Base-by-base conservation (phyloP, 352 stramenopile genomes). In the Phytophthora agathidicida region DNA sequence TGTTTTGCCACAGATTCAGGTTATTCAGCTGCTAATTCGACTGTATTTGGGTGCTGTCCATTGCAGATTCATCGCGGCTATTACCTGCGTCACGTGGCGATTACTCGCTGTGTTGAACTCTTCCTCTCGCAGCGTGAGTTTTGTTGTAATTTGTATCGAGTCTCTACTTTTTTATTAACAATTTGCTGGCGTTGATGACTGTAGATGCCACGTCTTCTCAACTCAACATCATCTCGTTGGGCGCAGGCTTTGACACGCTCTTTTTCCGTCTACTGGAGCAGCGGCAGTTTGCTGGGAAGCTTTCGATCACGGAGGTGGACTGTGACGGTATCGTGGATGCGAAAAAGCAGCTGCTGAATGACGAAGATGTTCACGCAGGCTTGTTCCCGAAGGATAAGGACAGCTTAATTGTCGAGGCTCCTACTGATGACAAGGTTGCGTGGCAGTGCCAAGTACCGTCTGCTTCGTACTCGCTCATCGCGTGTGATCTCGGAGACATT, bases 21-120 rank as follows among this genome's bases (percentile, higher is more conserved):
- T 1, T 33, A 10, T 26, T 45, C 5, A 11, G 1, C 19, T 19
- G 23, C 39, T 60, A 31, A 46, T 6, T 30, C 35, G n/a, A 7
- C 13, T 35, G 3, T 17, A 13, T 23, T 60, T 45, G 41, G 13
- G n/a, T 11, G 14, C 36, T 27, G 17, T 42, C 19, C 23, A 20
- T 17, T 52, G 9, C 53, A 93, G 83, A 90, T 93, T 44, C 83
- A 93, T 60, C 80, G 80, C 5, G 83, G 83, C 10, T 93, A 93
- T 52, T 90, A 89, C 55, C 51, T 93, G 39, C 80, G 83, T 19
- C 80, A 90, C 38, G 45, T 83, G 3, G 83, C 78, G 3, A 70
- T 93, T 42, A 32, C 62, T 19, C 71, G 75, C 27, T 82, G 75
- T 37, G 75, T 93, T 30, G 56, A 77, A 0, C 64, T 69, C 9